Base-by-base conservation (phyloP, 2,329 filamentous ascomycete genomes). In the Diaporthe caulivora region DNA sequence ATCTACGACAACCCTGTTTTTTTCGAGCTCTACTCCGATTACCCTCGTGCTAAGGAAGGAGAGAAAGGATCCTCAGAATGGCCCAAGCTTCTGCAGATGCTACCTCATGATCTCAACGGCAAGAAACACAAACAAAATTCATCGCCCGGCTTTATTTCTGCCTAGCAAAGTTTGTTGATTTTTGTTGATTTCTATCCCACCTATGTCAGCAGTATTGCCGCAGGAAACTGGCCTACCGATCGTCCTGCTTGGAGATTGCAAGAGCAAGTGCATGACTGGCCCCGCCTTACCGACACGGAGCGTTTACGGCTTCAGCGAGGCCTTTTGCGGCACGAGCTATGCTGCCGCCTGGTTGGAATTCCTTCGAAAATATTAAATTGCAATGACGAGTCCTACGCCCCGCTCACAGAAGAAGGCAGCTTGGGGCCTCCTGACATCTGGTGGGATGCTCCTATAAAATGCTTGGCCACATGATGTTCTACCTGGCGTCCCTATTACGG, bases 11-110 rank as follows among this genome's bases (percentile, higher is more conserved):
- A n/a, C n/a, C n/a, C 79, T 47, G 74, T 81, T 71, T 84, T 88
- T 80, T 84, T 88, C 81, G 74, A 84, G 62, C 78, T 82, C 65
- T 87, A 86, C 77, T 80, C 80, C 68, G 77, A 81, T 29, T 81
- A 85, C 21, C 82, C 82, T 18, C 82, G 85, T 24, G 84, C 84
- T 47, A 76, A 81, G 26, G 73, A 80, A n/a, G 84, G 85, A 34
- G 81, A 86, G 11, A 78, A 79, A 15, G 82, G 80, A 10, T 83
- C 84, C 13, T 82, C 83, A n/a, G 85, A 86, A 80, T 87, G 84
- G 86, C 82, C 83, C 4, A 79, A 78, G 21, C 76, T 87, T n/a
- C 78, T 78, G 31, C 73, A 79, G 6, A 82, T 87, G 77, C 78
- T 87, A 37, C 83, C 83, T 2, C 24, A 72, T 9, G 58, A 77